Evolutionary conservation across 192 early-diverging fungal genomes (phyloP).

Genomic region (Coemansia sp.): DNA sequence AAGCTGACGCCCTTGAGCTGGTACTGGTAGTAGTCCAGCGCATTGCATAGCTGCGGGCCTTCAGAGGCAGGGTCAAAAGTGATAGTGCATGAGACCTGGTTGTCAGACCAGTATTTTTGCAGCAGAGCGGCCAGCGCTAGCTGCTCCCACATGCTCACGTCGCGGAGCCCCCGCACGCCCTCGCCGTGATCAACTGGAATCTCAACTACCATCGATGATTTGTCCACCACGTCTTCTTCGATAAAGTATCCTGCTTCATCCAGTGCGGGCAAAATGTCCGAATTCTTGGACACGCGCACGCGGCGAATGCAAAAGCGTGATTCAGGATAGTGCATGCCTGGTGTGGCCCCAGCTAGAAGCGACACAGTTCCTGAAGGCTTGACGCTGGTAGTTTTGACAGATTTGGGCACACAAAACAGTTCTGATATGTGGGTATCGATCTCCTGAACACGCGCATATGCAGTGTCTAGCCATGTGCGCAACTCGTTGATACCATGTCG

Average conservation of each 20-base stretch:
- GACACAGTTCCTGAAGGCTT: conserved; percentile 56
- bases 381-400: conserved; percentile 54
- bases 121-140: conserved; percentile 51
- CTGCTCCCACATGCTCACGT: conserved; percentile 58
- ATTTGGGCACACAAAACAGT: conserved; percentile 39
- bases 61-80: conserved; percentile 50
- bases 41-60: conserved; percentile 24
- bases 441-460: conserved; percentile 27
- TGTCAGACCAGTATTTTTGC: conserved; percentile 54
- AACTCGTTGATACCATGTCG: conserved; percentile 27
- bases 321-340: conserved; percentile 58
- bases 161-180: conserved; percentile 35
- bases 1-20: conserved; percentile 55
- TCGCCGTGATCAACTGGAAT: conserved; percentile 54
- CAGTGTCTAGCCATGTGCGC: conserved; percentile 35
- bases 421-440: conserved; percentile 40
- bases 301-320: conserved; percentile 56
- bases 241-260: conserved; percentile 22
- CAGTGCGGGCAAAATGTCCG: neutral
- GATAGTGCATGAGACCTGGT: conserved; percentile 55
- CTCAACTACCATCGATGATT: conserved; percentile 44
- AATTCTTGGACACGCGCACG: conserved; percentile 39
- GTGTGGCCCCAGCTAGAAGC: conserved; percentile 53
- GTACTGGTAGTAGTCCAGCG: conserved; percentile 57
- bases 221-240: conserved; percentile 42